Percentiles rank a stretch among this genome's conserved stretches.
These are phyloP conservation scores for Haplographium delicatum DNA, from an alignment of 495 filamentous ascomycete genomes.

Conservation along the genomic window DNA sequence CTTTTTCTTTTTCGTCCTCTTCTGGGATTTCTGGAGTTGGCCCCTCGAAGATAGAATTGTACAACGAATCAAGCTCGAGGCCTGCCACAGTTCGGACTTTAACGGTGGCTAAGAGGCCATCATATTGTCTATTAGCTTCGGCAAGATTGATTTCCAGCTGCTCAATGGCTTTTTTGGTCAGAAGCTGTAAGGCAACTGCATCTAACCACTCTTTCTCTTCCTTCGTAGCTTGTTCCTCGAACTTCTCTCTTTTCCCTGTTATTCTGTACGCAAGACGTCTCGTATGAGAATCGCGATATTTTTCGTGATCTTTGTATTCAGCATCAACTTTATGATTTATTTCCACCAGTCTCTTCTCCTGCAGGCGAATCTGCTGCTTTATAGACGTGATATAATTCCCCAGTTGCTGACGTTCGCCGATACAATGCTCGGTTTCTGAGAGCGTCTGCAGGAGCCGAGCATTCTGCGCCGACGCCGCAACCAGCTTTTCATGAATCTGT, in stretches of 20 bases:
- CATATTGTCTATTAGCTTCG: conserved; percentile 22
- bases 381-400: conserved; percentile 34
- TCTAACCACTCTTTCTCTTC: conserved; percentile 46
- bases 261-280: conserved; percentile 40
- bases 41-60: conserved; percentile 40
- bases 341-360: conserved; percentile 16
- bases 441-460: conserved; percentile 9
- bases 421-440: conserved; percentile 32
- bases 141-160: conserved; percentile 26
- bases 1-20: conserved; percentile 39
- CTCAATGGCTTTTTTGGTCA: conserved; percentile 31
- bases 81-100: conserved; percentile 32
- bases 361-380: conserved; percentile 25
- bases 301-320: conserved; percentile 43
- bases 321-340: conserved; percentile 23
- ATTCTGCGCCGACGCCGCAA: conserved; percentile 6
- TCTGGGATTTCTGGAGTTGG: conserved; percentile 41
- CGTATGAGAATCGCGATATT: conserved; percentile 41
- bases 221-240: conserved; percentile 36
- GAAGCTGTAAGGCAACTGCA: conserved; percentile 35
- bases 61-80: conserved; percentile 33
- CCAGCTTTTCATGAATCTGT: conserved; percentile 6
- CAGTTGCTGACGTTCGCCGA: conserved; percentile 34
- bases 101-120: conserved; percentile 24
- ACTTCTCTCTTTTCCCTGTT: conserved; percentile 35